Evolutionary conservation across 2,329 filamentous ascomycete genomes (phyloP), one percentile per base, ranked within the genome.

Genomic region (Pseudopyricularia javanii): DNA sequence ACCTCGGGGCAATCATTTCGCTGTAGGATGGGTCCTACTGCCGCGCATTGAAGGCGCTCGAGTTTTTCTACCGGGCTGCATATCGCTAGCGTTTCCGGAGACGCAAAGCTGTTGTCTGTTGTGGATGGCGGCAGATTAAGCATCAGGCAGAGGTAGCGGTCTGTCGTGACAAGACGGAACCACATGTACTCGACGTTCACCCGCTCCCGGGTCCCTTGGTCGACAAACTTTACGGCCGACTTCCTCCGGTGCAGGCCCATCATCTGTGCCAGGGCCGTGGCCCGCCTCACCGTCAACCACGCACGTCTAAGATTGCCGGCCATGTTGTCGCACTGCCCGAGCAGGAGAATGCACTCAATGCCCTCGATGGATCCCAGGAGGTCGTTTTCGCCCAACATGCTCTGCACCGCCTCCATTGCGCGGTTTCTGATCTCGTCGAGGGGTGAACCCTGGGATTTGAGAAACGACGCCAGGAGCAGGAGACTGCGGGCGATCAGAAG

Each of bases 301-400:
- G 73, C 66, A 0, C 67, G 64, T 0, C 72, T 68, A 3, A 76
- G 62, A 28, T 72, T 68, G 1, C 77, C 77, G 0, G 61, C 60
- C 28, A 76, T 76, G 28, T 69, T 70, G 7, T 72, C 63, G 56
- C 70, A 74, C 22, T 75, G 63, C 12, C 65, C 66, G 55, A 77
- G 70, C 0, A 78, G 63, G 56, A 77, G 65, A n/a, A 79, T 56
- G 51, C 72, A 75, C 54, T 78, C 72, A 6, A 79, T 59, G 0
- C 74, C 74, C 52, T 78, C 74, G 3, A 76, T 51, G 0, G 69
- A 72, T 24, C 61, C 63, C 0, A 73, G 58, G 0, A 80, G 59
- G 2, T 71, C 69, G 50, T 78, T 71, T 26, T 77, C 70, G 14
- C 64, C 66, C 0, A 71, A 74, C 1, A 80, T 68, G 7, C 59